Evolutionary conservation across 2,329 filamentous ascomycete genomes (phyloP), one percentile per base, ranked within the genome.

Genomic region (Mycosphaerella sp.): DNA sequence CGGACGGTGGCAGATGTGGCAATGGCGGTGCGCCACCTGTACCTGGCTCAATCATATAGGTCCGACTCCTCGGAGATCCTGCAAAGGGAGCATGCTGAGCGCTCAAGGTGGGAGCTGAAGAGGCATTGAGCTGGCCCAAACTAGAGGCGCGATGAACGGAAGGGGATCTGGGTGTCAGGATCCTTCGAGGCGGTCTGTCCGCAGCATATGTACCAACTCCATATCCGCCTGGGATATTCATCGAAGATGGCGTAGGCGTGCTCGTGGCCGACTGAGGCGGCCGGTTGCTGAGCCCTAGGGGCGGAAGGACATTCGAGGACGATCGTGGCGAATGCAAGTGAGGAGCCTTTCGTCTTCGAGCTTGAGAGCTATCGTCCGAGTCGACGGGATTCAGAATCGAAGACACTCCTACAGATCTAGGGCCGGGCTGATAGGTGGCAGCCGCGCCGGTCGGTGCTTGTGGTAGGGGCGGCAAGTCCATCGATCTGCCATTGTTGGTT

Each of bases 131-230:
- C 64, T 68, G 48, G 28, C 73, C 73, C 10, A 78, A 61, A 59
- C 77, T 81, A 14, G 75, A 70, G 21, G 76, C 71, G 54, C 80
- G 75, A 48, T 71, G 70, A 36, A 74, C 46, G 4, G 63, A 68
- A 8, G 80, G 80, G 8, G 81, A 82, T 56, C 75, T 73, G 0
- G 81, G 79, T 9, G 78, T 81, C 54, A 82, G 62, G n/a, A 80
- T 75, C 30, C 75, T 75, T 56, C 79, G 56, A 13, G 57, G 55
- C 30, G 51, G 42, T 44, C 51, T 43, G 6, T 54, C 56, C 7
- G 50, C 49, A 10, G 18, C 43, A 25, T 32, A 32, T 5, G 30
- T n/a, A 32, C 4, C 30, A 32, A 10, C 13, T 32, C 30, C 30
- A 32, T 53, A 32, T 10, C 41, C 46, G 27, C 44, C 36, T 16